Evolutionary conservation across 2,329 filamentous ascomycete species (phyloP).

Genomic region (Hypomyces perniciosus): DNA sequence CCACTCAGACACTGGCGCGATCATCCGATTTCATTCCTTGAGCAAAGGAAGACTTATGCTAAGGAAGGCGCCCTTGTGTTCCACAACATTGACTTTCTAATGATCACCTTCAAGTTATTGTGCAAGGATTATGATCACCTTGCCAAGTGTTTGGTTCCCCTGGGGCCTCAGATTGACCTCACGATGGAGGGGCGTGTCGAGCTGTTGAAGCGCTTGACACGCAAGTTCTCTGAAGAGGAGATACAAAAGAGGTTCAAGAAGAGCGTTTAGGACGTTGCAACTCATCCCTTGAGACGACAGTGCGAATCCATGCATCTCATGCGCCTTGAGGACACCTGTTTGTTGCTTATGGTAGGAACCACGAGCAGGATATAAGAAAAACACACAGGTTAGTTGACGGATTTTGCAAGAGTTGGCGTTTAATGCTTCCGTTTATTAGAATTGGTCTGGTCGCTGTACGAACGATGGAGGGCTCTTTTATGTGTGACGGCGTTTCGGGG

Average conservation of each 20-base stretch:
- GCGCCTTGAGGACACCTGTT: too few species aligned
- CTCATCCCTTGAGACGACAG: not conserved
- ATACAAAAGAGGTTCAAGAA: constrained; percentile 50
- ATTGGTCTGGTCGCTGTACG: too few species aligned
- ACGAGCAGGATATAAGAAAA: too few species aligned
- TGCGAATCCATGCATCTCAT: too few species aligned
- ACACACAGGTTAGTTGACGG: too few species aligned
- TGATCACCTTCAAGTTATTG: constrained; percentile 64
- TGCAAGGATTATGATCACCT: constrained; percentile 66
- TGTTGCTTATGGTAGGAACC: too few species aligned
- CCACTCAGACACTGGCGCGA: constrained; percentile 76
- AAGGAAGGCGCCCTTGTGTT: constrained; percentile 67
- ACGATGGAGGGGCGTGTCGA: constrained; percentile 55
- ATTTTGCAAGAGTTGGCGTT: too few species aligned
- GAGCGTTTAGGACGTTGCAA: not conserved
- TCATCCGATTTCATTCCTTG: constrained; percentile 67
- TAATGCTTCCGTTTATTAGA: too few species aligned
- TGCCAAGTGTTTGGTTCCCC: constrained; percentile 65
- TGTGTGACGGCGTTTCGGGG: too few species aligned
- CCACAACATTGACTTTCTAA: constrained; percentile 74
- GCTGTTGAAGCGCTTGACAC: constrained; percentile 60
- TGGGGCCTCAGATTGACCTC: constrained; percentile 65
- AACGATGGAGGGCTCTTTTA: too few species aligned
- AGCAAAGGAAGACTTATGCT: constrained; percentile 61
- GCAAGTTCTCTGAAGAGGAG: constrained; percentile 58